Evolutionary conservation across 306 rosid genomes (phyloP).

Genomic region (Cyclanthera cordifolia): DNA sequence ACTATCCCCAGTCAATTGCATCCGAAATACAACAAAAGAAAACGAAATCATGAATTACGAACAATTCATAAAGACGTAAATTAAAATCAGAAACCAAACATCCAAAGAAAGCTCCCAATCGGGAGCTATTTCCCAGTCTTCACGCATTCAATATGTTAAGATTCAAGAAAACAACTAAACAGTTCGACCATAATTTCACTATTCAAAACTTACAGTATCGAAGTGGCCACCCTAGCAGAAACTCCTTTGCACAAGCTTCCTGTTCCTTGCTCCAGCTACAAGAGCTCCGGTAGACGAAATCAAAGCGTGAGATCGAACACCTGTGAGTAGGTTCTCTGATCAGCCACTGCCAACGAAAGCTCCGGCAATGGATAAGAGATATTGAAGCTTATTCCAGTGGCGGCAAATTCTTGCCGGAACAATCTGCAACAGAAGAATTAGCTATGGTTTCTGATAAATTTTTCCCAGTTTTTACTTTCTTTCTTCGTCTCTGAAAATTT

Average conservation of each 20-base stretch:
- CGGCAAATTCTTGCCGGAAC: conserved; percentile 5
- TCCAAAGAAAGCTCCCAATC: not conserved
- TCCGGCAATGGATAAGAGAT: conserved; percentile 5
- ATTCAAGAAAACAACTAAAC: conserved; percentile 1
- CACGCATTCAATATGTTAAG: conserved; percentile 15
- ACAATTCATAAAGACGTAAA: conserved; percentile 7
- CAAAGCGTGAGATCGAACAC: conserved; percentile 31
- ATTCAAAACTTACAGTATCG: not conserved
- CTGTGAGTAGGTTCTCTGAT: conserved; percentile 16
- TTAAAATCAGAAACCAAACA: conserved; percentile 7
- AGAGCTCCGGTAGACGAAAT: not conserved
- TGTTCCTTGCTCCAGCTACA: conserved; percentile 3
- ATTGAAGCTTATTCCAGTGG: not conserved
- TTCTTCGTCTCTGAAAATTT: not conserved
- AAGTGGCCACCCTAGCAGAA: conserved; percentile 12
- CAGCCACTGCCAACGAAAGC: conserved; percentile 20
- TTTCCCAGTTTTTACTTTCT: conserved; percentile 9
- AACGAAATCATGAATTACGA: conserved; percentile 15
- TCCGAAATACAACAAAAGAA: conserved; percentile 10
- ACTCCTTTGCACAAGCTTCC: conserved; percentile 7
- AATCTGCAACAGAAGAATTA: conserved; percentile 12
- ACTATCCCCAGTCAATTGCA: conserved; percentile 15
- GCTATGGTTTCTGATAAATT: not conserved
- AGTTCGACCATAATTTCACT: not conserved
- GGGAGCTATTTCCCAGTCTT: conserved; percentile 14